phyloP scores from a whole-genome alignment of 768 basidiomycete species.

The Austroboletus eburneus region DNA sequence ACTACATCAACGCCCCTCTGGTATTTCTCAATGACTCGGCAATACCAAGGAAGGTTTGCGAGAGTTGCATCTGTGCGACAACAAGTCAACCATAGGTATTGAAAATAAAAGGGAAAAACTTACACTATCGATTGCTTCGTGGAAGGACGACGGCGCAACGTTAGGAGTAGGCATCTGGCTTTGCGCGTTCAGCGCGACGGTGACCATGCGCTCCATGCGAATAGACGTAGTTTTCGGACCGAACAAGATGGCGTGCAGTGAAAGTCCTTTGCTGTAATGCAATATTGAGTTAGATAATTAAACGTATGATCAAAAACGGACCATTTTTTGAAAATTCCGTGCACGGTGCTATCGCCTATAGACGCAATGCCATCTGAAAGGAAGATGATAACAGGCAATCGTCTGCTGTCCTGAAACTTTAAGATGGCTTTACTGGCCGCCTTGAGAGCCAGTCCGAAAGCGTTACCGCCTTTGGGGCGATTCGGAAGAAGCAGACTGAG shows the following conservation, averaged over 20 bases:
- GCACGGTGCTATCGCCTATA: conserved; percentile 32
- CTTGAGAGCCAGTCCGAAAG: conserved; percentile 39
- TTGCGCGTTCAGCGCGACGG: conserved; percentile 45
- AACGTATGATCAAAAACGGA: neutral
- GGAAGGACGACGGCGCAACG: conserved; percentile 41
- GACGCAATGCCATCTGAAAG: conserved; percentile 51
- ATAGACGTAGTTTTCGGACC: conserved; percentile 31
- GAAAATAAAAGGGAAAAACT: conserved; percentile 6
- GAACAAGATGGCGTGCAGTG: conserved; percentile 56
- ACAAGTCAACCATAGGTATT: neutral
- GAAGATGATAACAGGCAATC: conserved; percentile 51
- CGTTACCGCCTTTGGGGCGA: conserved; percentile 37
- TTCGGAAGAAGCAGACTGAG: conserved; percentile 36
- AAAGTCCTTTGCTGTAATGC: conserved; percentile 43
- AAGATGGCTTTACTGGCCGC: conserved; percentile 36
- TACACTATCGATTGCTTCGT: conserved; percentile 49
- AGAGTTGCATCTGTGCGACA: conserved; percentile 41
- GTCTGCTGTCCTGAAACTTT: conserved; percentile 40
- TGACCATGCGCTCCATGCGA: conserved; percentile 42
- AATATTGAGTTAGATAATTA: neutral
- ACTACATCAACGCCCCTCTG: conserved; percentile 42
- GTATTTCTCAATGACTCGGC: conserved; percentile 54
- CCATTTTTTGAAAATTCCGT: conserved; percentile 29
- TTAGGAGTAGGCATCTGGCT: conserved; percentile 24
- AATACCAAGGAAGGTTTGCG: conserved; percentile 52